Percentiles rank a stretch among this genome's conserved stretches.
phyloP scores from a whole-genome alignment of 352 stramenopile species.

The Phytopythium ostracodes region DNA sequence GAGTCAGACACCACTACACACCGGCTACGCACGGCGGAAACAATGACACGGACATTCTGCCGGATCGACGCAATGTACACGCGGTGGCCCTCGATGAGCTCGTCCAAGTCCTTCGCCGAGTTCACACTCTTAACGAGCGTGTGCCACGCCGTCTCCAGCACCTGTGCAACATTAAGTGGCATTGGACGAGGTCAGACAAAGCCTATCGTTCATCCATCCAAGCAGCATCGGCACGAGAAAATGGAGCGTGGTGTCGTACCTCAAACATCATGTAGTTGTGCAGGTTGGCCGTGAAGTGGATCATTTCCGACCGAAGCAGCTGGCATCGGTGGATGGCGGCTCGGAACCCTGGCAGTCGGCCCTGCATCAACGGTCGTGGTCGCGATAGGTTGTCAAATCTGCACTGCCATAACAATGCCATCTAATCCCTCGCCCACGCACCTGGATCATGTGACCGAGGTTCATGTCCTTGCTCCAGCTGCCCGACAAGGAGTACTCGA shows the following conservation, averaged over 20 bases:
- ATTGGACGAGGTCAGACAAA: background rate
- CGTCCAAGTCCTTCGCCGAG: constrained; percentile 91
- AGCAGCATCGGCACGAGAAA: no score
- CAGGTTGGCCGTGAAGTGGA: constrained; percentile 97
- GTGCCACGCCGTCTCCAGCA: constrained; percentile 93
- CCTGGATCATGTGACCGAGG: constrained; percentile 91
- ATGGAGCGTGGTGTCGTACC: constrained; percentile 27
- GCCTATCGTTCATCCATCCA: background rate
- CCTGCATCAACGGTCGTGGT: constrained; percentile 22
- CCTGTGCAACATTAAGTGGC: constrained; percentile 28
- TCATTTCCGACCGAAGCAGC: constrained; percentile 96
- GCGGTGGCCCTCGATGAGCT: constrained; percentile 95
- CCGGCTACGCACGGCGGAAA: background rate
- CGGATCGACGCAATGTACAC: constrained; percentile 92
- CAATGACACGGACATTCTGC: constrained; percentile 57
- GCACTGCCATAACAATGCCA: background rate
- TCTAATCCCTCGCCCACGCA: constrained; percentile 15
- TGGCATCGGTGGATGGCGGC: constrained; percentile 91
- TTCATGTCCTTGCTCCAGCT: constrained; percentile 98
- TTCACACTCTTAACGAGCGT: constrained; percentile 89
- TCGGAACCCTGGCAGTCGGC: constrained; percentile 47
- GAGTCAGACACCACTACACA: background rate
- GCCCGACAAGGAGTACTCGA: constrained; percentile 90
- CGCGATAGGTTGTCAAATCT: background rate
- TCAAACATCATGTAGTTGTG: constrained; percentile 99